Base-by-base conservation (phyloP, 805 yeast genomes). In the Schwanniomyces polymorphus region DNA sequence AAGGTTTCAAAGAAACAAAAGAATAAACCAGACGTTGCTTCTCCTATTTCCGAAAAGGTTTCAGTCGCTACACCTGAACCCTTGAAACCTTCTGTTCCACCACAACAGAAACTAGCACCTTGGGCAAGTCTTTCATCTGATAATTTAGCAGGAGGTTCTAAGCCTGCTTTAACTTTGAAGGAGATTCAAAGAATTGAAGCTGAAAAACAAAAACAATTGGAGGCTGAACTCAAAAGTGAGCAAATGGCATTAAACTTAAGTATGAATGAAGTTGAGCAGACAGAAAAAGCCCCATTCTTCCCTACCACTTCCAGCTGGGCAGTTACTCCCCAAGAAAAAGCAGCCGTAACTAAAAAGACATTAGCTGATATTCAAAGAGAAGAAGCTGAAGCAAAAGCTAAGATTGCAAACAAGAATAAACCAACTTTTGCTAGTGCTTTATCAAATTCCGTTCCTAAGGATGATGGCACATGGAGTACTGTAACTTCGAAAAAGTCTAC, bases 361-460 rank as follows among this genome's bases (percentile, higher is more conserved):
- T 68, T 84, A 45, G 82, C 81, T 10, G 87, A 84, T 46, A 82
- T 84, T 50, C 86, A 82, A 58, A 75, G 65, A 48, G 88, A 83
- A 63, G 85, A 82, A 61, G 78, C 70, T 31, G 74, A 64, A 40
- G 67, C 69, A 16, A 56, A 56, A 31, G 65, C 58, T 14, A 48
- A 52, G 45, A 48, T 54, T 12, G 51, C 55, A 26, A 52, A 43
- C 23, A n/a, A 44, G 31, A 31, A 41, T 21, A 58, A 63, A 43
- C 42, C 67, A 23, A 63, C 70, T 2, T 63, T 70, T 51, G 75
- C 75, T 8, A 58, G 59, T 43, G 53, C 74, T 11, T 53, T 67
- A 41, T 67, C 74, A 27, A 60, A 51, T 44, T 48, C 68, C 7
- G 53, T 56, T 2, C 51, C 67, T 6, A 58, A 53, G 27, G 73